Evolutionary conservation across 768 basidiomycete genomes (phyloP).

Genomic region (Cystoderma amianthinum): DNA sequence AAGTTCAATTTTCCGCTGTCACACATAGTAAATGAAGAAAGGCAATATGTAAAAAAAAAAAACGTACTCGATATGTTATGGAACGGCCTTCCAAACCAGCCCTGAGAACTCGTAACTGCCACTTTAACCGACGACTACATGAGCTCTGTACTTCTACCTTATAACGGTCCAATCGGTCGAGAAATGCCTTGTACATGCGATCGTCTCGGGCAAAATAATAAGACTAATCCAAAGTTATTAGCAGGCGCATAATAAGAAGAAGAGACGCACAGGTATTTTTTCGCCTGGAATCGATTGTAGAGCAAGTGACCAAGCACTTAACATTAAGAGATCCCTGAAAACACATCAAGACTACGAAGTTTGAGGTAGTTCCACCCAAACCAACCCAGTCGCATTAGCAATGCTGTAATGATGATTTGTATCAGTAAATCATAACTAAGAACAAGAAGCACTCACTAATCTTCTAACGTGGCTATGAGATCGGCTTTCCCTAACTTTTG

Average conservation of each 20-base stretch:
- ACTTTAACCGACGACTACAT: constrained; percentile 52
- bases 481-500: constrained; percentile 76
- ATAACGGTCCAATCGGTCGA: constrained; percentile 37
- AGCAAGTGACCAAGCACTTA: constrained; percentile 73
- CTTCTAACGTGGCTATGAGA: constrained; percentile 77
- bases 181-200: constrained; percentile 70
- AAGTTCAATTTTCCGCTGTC: constrained; percentile 57
- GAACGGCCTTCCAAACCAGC: constrained; percentile 61
- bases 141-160: constrained; percentile 39
- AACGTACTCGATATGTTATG: constrained; percentile 57
- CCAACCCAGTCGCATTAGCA: constrained; percentile 75
- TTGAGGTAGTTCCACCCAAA: too few relatives aligned
- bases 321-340: constrained; percentile 67
- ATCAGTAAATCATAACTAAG: too few relatives aligned
- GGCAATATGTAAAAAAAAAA: neutral
- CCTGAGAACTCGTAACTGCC: constrained; percentile 62
- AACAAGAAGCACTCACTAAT: constrained; percentile 72
- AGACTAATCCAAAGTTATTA: too few relatives aligned
- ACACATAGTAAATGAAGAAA: neutral
- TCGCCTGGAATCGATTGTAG: constrained; percentile 53
- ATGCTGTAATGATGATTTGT: too few relatives aligned
- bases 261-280: constrained; percentile 71
- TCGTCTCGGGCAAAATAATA: constrained; percentile 94
- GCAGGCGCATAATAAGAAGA: too few relatives aligned
- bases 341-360: too few relatives aligned